phyloP scores from a whole-genome alignment of 1,284 basidiomycete species.

The Dichomitus squalens region DNA sequence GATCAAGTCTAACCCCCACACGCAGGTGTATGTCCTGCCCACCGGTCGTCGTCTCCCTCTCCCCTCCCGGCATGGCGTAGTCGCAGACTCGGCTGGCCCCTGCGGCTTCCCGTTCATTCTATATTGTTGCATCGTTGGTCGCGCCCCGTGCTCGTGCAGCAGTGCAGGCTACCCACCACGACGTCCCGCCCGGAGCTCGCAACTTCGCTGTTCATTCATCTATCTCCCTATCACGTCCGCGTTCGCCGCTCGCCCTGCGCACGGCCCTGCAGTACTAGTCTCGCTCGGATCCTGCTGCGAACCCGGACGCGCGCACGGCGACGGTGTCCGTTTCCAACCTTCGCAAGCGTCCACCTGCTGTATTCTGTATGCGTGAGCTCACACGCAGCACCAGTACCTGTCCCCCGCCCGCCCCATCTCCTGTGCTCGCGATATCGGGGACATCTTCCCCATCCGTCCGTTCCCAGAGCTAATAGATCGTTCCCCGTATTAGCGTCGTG shows the following conservation, averaged over 20 bases:
- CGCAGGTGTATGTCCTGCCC: neutral
- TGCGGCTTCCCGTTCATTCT: neutral
- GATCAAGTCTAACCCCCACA: slow-evolving; percentile 6
- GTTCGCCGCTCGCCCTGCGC: neutral
- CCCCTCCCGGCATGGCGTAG: neutral
- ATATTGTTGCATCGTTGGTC: neutral
- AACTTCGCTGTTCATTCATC: neutral
- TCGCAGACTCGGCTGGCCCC: neutral
- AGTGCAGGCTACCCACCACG: neutral
- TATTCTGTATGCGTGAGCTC: no score
- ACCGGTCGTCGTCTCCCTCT: neutral
- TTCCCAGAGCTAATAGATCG: neutral
- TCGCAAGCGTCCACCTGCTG: neutral
- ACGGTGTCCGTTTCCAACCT: neutral
- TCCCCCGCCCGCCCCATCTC: neutral
- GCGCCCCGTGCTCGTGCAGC: neutral
- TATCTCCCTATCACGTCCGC: neutral
- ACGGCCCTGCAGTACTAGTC: no score
- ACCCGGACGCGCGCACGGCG: neutral
- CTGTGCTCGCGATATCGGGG: neutral
- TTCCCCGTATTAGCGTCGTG: neutral
- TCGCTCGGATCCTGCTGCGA: slow-evolving; percentile 9
- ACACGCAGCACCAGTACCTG: no score
- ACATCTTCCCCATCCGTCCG: neutral
- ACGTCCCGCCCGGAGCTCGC: neutral